Conservation (phyloP, 192 early-diverging fungal species). For the Coemansia guatemalensis region DNA sequence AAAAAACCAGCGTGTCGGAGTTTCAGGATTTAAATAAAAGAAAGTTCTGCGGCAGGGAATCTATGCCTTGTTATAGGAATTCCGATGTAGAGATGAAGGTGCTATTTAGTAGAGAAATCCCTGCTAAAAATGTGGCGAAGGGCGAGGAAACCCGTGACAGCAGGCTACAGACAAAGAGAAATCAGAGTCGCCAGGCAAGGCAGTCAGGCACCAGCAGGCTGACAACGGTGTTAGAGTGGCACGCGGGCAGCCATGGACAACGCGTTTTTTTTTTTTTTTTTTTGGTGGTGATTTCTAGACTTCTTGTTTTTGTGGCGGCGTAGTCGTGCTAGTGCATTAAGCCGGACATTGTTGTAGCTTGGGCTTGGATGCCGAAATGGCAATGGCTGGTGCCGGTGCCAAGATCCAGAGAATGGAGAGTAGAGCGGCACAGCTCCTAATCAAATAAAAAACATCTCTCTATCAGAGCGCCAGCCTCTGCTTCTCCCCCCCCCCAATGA, state of each 20-base stretch:
- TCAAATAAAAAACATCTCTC: background rate
- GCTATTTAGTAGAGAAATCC: background rate
- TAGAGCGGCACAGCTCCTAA: background rate
- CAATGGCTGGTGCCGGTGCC: background rate
- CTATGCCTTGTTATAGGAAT: constrained; percentile 15
- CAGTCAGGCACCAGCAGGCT: background rate
- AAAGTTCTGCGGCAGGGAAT: background rate
- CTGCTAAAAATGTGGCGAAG: background rate
- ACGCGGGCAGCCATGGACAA: background rate
- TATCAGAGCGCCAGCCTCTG: background rate
- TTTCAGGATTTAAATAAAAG: constrained; percentile 3
- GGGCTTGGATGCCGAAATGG: background rate
- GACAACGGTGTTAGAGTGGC: background rate
- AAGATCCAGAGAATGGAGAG: background rate
- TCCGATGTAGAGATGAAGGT: constrained; percentile 1
- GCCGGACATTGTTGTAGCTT: background rate
- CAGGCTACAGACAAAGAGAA: background rate
- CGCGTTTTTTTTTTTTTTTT: no score
- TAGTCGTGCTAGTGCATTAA: background rate
- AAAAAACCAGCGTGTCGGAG: constrained; percentile 3
- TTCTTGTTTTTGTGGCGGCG: constrained; percentile 5
- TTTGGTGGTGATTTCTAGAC: constrained; percentile 1
- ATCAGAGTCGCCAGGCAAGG: background rate
- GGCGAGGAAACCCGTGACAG: background rate
- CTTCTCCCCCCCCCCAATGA: background rate